phyloP scores from a whole-genome alignment of 352 stramenopile species.

The Phytophthora uliginosa region DNA sequence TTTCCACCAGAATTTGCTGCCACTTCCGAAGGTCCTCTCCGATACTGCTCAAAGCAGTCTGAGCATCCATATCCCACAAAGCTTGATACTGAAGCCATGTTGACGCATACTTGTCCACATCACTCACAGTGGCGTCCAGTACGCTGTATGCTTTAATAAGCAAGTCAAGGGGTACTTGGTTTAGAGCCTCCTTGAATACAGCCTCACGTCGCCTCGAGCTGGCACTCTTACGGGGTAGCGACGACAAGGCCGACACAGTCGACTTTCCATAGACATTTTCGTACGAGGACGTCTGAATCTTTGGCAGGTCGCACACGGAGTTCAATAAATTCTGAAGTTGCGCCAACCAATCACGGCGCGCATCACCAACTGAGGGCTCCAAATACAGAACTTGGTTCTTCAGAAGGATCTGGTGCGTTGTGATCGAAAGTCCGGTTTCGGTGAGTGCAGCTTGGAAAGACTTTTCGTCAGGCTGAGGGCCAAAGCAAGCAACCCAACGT shows the following conservation, averaged over 20 bases:
- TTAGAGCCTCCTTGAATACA: constrained; percentile 79
- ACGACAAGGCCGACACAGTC: constrained; percentile 65
- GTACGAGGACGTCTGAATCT: constrained; percentile 89
- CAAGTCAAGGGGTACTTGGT: constrained; percentile 65
- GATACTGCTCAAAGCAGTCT: constrained; percentile 93
- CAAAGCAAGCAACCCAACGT: constrained; percentile 83
- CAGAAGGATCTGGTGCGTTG: constrained; percentile 95
- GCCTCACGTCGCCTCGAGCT: constrained; percentile 68
- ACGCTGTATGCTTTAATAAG: constrained; percentile 83
- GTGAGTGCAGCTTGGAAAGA: constrained; percentile 52
- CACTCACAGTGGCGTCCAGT: constrained; percentile 78
- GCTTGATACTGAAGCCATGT: constrained; percentile 99
- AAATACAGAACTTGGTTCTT: constrained; percentile 98
- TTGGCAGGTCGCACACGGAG: constrained; percentile 94
- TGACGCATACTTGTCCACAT: constrained; percentile 94
- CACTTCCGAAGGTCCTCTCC: constrained; percentile 97
- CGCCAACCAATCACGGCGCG: constrained; percentile 89
- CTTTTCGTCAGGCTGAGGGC: constrained; percentile 70
- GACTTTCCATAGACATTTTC: constrained; percentile 89
- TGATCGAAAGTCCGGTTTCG: constrained; percentile 55
- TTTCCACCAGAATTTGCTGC: constrained; percentile 98
- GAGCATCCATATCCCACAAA: constrained; percentile 99
- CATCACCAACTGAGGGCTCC: constrained; percentile 95
- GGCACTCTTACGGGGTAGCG: constrained; percentile 68
- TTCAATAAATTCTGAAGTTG: constrained; percentile 96